Evolutionary conservation across 1,139 yeast species (phyloP).

Genomic region (Candida sp.): DNA sequence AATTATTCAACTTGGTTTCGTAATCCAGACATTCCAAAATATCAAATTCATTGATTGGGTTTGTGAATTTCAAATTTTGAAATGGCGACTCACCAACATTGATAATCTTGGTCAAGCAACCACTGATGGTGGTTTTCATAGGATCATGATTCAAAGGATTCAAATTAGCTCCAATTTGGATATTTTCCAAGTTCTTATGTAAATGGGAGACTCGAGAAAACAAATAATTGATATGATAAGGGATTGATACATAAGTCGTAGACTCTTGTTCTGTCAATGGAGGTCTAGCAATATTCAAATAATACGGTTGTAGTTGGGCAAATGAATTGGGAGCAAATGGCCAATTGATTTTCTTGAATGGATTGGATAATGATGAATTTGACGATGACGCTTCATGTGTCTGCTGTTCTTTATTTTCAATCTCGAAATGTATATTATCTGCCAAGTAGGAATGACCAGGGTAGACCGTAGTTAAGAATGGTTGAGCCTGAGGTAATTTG

Average conservation of each 20-base stretch:
- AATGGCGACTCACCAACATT: constrained; percentile 11
- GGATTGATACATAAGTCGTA: constrained; percentile 41
- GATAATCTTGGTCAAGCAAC: constrained; percentile 38
- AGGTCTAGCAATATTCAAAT: constrained; percentile 40
- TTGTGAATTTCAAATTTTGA: constrained; percentile 5
- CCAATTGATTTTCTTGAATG: constrained; percentile 21
- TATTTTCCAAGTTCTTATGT: constrained; percentile 35
- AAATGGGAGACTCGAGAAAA: constrained; percentile 25
- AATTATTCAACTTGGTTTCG: constrained; percentile 1
- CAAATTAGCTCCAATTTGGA: constrained; percentile 54
- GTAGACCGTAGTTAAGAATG: constrained; percentile 35
- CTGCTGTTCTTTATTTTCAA: constrained; percentile 4
- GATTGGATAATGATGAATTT: constrained; percentile 6
- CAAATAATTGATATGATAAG: constrained; percentile 34
- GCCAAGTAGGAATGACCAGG: constrained; percentile 36
- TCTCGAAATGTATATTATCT: constrained; percentile 30
- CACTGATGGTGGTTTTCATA: constrained; percentile 45
- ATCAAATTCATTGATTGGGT: constrained; percentile 1
- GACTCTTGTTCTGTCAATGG: constrained; percentile 31
- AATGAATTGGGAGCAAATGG: constrained; percentile 22
- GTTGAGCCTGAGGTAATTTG: constrained; percentile 21
- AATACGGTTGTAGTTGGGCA: constrained; percentile 20
- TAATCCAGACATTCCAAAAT: not conserved
- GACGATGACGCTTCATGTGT: not conserved
- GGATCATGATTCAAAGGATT: constrained; percentile 54